Evolutionary conservation across 352 stramenopile genomes (phyloP).

Genomic region (Aphanomyces cochlioides): DNA sequence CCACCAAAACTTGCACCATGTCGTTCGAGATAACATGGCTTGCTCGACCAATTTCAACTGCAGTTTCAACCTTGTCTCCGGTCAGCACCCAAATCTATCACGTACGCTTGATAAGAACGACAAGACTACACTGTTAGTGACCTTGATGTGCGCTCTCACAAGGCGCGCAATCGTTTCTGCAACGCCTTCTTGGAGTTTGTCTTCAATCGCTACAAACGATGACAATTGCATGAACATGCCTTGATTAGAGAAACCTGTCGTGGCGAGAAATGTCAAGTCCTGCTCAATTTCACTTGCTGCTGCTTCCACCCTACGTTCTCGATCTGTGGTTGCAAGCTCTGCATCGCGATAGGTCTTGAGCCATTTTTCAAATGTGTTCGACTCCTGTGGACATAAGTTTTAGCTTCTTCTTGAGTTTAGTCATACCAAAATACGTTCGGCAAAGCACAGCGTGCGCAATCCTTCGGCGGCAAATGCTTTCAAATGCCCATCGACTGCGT

Average conservation of each 20-base stretch:
- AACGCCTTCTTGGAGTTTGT: constrained; percentile 96
- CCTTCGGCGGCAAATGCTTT: constrained; percentile 80
- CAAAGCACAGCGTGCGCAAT: constrained; percentile 82
- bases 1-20: constrained; percentile 75
- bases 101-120: background rate
- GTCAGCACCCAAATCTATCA: constrained; percentile 90
- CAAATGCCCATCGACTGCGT: constrained; percentile 65
- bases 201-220: constrained; percentile 87
- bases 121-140: constrained; percentile 40
- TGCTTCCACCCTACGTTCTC: constrained; percentile 54
- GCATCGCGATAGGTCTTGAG: constrained; percentile 60
- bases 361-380: constrained; percentile 68
- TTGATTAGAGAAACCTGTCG: constrained; percentile 38
- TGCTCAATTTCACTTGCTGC: constrained; percentile 79
- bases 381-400: background rate
- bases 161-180: constrained; percentile 89
- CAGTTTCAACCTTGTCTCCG: constrained; percentile 98
- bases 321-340: constrained; percentile 62
- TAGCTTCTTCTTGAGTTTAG: too few species aligned
- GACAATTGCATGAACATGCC: background rate
- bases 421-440: constrained; percentile 59
- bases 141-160: constrained; percentile 93
- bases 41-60: constrained; percentile 96
- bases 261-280: constrained; percentile 78
- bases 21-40: constrained; percentile 77